These are phyloP conservation scores for Fragilaria crotonensis DNA, from an alignment of 108 stramenopile species.

Conservation along the genomic window DNA sequence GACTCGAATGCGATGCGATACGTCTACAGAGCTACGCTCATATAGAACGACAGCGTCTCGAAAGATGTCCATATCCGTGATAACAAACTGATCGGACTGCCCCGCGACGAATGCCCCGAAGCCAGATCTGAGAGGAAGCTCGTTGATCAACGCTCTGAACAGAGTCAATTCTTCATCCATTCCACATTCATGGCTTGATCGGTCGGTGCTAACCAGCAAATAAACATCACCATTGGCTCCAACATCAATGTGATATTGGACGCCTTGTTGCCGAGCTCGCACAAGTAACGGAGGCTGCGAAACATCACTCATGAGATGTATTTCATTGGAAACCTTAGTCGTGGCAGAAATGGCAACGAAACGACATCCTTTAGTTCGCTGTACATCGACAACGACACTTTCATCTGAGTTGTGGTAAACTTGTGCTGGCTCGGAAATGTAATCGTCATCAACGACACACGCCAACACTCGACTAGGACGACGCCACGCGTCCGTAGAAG, in stretches of 20 bases:
- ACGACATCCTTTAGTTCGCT: constrained; percentile 38
- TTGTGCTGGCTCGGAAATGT: constrained; percentile 2
- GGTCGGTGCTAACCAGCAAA: constrained; percentile 12
- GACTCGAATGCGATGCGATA: constrained; percentile 19
- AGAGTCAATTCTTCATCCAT: constrained; percentile 5
- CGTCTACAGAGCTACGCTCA: constrained; percentile 19
- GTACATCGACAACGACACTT: constrained; percentile 29
- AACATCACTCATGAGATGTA: constrained; percentile 15
- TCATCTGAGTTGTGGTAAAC: constrained; percentile 25
- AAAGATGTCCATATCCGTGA: constrained; percentile 44
- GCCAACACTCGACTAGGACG: constrained; percentile 4
- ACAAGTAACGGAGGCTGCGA: constrained; percentile 8
- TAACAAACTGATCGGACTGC: not conserved
- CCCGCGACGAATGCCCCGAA: not conserved
- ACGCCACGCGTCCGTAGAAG: not conserved
- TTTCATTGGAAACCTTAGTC: constrained; percentile 35
- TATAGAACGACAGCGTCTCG: constrained; percentile 25
- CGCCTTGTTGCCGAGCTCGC: constrained; percentile 16
- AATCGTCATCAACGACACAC: not conserved
- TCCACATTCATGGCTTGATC: not conserved
- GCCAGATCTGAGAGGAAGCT: not conserved
- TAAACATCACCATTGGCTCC: constrained; percentile 25
- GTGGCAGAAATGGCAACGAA: constrained; percentile 30
- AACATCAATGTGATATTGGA: constrained; percentile 35
- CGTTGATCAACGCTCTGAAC: not conserved